phyloP scores from a whole-genome alignment of 2,329 filamentous ascomycete species.

The Orbilia quercus region DNA sequence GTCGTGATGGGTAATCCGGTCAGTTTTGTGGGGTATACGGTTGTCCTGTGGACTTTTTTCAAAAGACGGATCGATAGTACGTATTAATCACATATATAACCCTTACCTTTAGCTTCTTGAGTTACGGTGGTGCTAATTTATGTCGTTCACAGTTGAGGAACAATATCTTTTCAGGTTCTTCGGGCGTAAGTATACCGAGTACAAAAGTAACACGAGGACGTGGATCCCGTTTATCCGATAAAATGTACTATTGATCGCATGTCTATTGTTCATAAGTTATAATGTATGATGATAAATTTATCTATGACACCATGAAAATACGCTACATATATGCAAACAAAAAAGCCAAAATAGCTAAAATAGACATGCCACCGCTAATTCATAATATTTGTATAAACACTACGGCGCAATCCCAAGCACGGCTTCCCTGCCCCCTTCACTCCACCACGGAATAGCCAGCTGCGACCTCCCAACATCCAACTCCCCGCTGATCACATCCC shows the following conservation, averaged over 20 bases:
- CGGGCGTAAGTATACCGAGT: constrained; percentile 80
- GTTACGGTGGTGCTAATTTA: constrained; percentile 18
- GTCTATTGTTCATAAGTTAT: neutral
- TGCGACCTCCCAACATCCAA: constrained; percentile 87
- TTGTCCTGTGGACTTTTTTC: constrained; percentile 89
- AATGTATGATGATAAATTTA: neutral
- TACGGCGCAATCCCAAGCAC: constrained; percentile 52
- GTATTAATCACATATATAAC: constrained; percentile 16
- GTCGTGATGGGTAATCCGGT: constrained; percentile 85
- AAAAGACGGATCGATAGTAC: constrained; percentile 73
- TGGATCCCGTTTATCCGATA: constrained; percentile 80
- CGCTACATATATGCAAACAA: constrained; percentile 6
- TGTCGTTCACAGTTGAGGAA: constrained; percentile 74
- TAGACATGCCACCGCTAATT: no score
- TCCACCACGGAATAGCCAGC: constrained; percentile 88
- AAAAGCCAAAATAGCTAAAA: neutral
- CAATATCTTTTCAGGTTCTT: constrained; percentile 82
- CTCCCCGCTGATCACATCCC: constrained; percentile 83
- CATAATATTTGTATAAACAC: neutral
- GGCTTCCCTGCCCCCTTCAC: constrained; percentile 65
- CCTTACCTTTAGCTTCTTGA: constrained; percentile 17
- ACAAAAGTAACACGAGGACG: constrained; percentile 76
- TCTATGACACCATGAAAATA: constrained; percentile 14
- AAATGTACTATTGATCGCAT: no score
- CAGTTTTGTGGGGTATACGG: constrained; percentile 78